These are phyloP conservation scores for Glycyrrhiza uralensis DNA, from an alignment of 306 rosid genomes.

Conservation along the genomic window DNA sequence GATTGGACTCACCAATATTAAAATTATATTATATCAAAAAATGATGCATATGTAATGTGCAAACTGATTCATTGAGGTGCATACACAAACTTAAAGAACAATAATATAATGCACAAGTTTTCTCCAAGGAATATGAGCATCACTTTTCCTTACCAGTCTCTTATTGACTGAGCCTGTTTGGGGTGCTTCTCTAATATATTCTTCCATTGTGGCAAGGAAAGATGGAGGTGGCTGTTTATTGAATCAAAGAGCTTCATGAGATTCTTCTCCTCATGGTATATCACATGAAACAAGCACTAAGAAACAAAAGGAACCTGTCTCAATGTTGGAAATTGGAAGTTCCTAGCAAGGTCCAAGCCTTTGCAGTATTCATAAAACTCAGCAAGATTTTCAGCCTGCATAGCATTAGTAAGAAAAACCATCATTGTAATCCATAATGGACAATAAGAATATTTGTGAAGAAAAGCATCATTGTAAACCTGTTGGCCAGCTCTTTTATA, in stretches of 20 bases:
- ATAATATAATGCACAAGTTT: not conserved
- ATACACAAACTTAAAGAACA: not conserved
- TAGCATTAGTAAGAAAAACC: slow-evolving; percentile 10
- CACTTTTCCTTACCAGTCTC: slow-evolving; percentile 59
- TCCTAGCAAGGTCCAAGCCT: slow-evolving; percentile 90
- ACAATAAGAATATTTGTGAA: not conserved
- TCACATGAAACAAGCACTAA: slow-evolving; percentile 4
- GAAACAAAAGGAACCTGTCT: slow-evolving; percentile 68
- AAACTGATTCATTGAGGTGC: not conserved
- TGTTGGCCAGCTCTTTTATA: slow-evolving; percentile 96
- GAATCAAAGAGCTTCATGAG: slow-evolving; percentile 30
- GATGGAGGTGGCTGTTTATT: slow-evolving; percentile 88
- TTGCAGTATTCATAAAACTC: slow-evolving; percentile 89
- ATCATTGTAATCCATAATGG: not conserved
- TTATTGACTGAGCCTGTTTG: slow-evolving; percentile 51
- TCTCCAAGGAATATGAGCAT: not conserved
- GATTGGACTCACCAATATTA: not conserved
- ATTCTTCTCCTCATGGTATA: slow-evolving; percentile 17
- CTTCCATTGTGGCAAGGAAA: slow-evolving; percentile 89
- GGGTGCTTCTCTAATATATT: slow-evolving; percentile 84
- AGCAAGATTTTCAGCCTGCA: slow-evolving; percentile 80
- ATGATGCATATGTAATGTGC: not conserved
- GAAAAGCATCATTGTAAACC: slow-evolving; percentile 38
- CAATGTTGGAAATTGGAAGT: slow-evolving; percentile 84
- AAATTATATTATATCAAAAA: not conserved